Conservation (phyloP, 2,329 filamentous ascomycete genomes). For the Phaeosphaeriaceae sp. region DNA sequence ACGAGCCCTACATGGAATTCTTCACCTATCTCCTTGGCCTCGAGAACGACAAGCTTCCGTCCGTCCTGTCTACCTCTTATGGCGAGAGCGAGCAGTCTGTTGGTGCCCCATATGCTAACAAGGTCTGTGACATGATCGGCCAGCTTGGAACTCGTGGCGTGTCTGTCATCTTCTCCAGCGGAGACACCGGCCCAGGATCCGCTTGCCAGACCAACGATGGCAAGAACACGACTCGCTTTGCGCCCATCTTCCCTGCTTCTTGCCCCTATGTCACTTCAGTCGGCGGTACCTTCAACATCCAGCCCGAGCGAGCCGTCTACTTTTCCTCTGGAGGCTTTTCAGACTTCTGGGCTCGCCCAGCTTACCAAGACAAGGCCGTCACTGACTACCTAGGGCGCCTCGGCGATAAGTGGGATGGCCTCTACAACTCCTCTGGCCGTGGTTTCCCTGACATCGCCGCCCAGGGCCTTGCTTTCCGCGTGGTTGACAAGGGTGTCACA, state of each 20-base stretch:
- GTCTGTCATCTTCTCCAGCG: conserved; percentile 50
- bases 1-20: conserved; percentile 57
- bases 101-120: conserved; percentile 45
- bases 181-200: conserved; percentile 51
- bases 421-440: conserved; percentile 55
- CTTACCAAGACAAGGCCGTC: conserved; percentile 54
- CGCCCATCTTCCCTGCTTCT: conserved; percentile 56
- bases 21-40: conserved; percentile 46
- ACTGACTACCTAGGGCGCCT: conserved; percentile 50
- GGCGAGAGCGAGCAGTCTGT: conserved; percentile 52
- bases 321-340: conserved; percentile 58
- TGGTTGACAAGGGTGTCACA: conserved; percentile 43
- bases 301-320: conserved; percentile 49
- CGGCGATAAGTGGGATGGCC: conserved; percentile 48
- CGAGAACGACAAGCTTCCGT: conserved; percentile 45
- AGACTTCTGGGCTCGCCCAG: conserved; percentile 52
- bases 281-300: conserved; percentile 51
- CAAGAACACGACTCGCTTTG: conserved; percentile 53
- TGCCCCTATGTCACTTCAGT: conserved; percentile 59
- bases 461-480: conserved; percentile 43
- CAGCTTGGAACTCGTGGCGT: conserved; percentile 51
- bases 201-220: conserved; percentile 57
- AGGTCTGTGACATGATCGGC: conserved; percentile 50
- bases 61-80: conserved; percentile 50
- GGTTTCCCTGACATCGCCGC: conserved; percentile 57